Conservation (phyloP, 768 basidiomycete genomes). For the Rhizopogon rudus region DNA sequence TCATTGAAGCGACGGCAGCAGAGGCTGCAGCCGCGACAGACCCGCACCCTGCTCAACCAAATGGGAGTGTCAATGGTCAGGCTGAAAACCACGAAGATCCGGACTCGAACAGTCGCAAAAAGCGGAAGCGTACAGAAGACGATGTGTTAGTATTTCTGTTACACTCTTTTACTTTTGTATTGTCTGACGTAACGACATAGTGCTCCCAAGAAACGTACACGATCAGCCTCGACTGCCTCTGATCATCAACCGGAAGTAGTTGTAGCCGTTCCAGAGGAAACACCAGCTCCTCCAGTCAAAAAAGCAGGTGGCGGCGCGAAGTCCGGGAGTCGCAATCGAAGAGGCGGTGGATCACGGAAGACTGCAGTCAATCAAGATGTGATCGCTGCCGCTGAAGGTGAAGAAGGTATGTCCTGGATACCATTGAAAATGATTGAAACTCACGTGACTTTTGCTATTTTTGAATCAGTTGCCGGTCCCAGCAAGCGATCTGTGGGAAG, state of each 20-base stretch:
- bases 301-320: constrained; percentile 13
- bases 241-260: constrained; percentile 44
- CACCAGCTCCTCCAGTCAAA: constrained; percentile 30
- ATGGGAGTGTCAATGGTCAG: constrained; percentile 37
- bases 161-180: neutral
- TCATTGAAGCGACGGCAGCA: constrained; percentile 69
- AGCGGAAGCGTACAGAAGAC: constrained; percentile 73
- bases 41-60: constrained; percentile 25
- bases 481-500: constrained; percentile 36
- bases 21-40: constrained; percentile 57
- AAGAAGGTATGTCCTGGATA: constrained; percentile 48
- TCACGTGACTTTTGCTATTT: constrained; percentile 32
- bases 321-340: constrained; percentile 23
- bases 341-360: constrained; percentile 26
- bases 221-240: constrained; percentile 70
- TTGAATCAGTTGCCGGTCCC: constrained; percentile 24
- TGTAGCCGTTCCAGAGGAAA: constrained; percentile 35
- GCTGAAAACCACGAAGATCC: constrained; percentile 41
- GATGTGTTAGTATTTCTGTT: constrained; percentile 48
- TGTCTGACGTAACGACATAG: constrained; percentile 26
- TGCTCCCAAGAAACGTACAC: constrained; percentile 61
- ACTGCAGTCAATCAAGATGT: constrained; percentile 16
- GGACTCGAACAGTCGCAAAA: constrained; percentile 49
- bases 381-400: constrained; percentile 40
- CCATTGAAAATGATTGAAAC: constrained; percentile 16